Percentiles rank a stretch among this genome's conserved stretches.
Conservation (phyloP, 306 rosid genomes). For the Quercus glauca region DNA sequence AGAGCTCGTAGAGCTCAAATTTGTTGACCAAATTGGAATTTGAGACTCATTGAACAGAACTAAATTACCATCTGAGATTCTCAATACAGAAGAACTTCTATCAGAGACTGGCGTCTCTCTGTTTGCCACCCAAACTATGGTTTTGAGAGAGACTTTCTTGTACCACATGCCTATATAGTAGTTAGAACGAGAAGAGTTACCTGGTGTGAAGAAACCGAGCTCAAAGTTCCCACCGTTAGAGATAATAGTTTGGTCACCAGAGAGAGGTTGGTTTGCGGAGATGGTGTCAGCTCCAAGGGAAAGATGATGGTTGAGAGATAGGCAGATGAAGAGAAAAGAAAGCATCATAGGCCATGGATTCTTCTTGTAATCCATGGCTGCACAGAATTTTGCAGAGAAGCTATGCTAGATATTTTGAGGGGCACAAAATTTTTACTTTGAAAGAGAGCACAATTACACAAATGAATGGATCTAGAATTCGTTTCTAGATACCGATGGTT, state of each 20-base stretch:
- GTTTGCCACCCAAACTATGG: conserved; percentile 68
- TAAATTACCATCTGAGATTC: conserved; percentile 39
- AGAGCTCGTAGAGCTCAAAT: conserved; percentile 31
- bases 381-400: background rate
- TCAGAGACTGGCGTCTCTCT: conserved; percentile 51
- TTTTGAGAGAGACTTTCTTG: conserved; percentile 10
- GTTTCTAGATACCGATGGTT: too few species aligned
- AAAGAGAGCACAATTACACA: too few species aligned
- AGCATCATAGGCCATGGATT: conserved; percentile 13
- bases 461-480: too few species aligned
- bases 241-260: conserved; percentile 56
- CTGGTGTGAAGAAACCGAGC: conserved; percentile 57
- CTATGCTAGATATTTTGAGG: background rate
- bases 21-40: conserved; percentile 59
- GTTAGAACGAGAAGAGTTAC: conserved; percentile 34
- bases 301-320: conserved; percentile 8
- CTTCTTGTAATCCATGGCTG: conserved; percentile 29
- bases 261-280: conserved; percentile 46
- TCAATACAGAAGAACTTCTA: conserved; percentile 34
- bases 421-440: too few species aligned
- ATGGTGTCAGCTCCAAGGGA: conserved; percentile 42
- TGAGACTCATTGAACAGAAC: conserved; percentile 38
- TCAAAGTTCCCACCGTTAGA: conserved; percentile 41
- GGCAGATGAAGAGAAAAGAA: conserved; percentile 24
- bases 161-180: conserved; percentile 71